Evolutionary conservation across 1,139 yeast species (phyloP), one percentile per base, ranked within the genome.

Genomic region (Pichia sorboxylosa): DNA sequence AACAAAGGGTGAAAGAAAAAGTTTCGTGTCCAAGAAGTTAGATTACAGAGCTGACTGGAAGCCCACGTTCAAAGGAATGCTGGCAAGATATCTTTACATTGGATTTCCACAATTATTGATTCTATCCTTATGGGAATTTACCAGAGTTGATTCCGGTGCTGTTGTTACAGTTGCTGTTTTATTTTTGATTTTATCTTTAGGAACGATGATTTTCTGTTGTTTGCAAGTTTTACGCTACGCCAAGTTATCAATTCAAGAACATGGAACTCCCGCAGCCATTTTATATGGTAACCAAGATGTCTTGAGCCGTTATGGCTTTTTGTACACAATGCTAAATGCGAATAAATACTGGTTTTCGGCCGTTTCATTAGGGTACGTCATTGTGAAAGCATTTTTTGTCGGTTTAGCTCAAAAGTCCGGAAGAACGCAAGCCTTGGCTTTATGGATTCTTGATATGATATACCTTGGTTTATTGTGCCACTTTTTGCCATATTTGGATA

Each of bases 321-420:
- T 81, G 46, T 81, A 80, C 54, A 79, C 90, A n/a, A 79, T 79
- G 84, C 79, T 77, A 51, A 69, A 68, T 43, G 90, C 92, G 8
- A 61, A 61, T 11, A 74, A 69, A 43, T 80, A 78, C 52, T 80
- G 84, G 82, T 80, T 82, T 66, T 81, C 84, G 35, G 55, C 64
- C 16, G 73, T 77, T 9, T 49, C 77, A 26, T 45, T 78, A 27
- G 51, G 55, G 6, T 77, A 79, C 49, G 61, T 66, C 35, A 62
- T 77, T 25, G 43, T 74, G 28, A 78, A 77, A 47, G 69, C 73
- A 13, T 49, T 78, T 11, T 76, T 81, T 47, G 73, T 80, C 50
- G 77, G 73, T 0, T 67, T 80, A 36, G 71, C 80, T 35, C 90
- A 80, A 56, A 61, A 58, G 6, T 72, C 81, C 0, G 87, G 90